Evolutionary conservation across 257 asterid species (phyloP).

Genomic region (Linderniella brevidens): DNA sequence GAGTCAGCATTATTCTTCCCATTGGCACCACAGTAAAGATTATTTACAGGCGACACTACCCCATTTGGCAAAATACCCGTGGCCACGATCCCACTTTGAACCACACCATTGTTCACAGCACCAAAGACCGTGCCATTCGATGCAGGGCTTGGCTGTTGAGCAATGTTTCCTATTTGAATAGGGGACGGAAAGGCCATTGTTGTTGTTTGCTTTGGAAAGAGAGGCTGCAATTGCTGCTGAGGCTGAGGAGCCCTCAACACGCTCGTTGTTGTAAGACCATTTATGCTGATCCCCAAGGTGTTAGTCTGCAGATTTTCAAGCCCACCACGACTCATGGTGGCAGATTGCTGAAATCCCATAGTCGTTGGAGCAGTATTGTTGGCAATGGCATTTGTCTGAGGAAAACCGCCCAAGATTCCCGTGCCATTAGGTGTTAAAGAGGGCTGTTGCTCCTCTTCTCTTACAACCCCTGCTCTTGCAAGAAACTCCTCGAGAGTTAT

Average conservation of each 20-base stretch:
- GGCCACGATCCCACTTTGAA: conserved; percentile 15
- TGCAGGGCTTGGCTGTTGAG: conserved; percentile 17
- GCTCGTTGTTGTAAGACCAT: not conserved
- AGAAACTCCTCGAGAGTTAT: conserved; percentile 63
- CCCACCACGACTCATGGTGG: not conserved
- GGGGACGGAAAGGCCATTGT: conserved; percentile 30
- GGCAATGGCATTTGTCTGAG: no score
- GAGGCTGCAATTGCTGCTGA: conserved; percentile 19
- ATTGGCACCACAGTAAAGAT: conserved; percentile 24
- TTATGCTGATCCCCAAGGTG: not conserved
- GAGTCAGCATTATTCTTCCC: conserved; percentile 18
- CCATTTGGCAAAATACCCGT: not conserved
- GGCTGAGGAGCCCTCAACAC: conserved; percentile 15
- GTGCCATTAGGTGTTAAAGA: conserved; percentile 6
- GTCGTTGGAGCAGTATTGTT: not conserved
- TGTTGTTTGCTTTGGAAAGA: conserved; percentile 36
- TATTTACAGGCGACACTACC: conserved; percentile 21
- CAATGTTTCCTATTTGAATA: conserved; percentile 18
- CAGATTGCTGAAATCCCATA: conserved; percentile 4
- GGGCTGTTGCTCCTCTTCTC: conserved; percentile 35
- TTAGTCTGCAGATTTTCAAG: not conserved
- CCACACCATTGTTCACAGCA: conserved; percentile 17
- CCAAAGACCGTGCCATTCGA: conserved; percentile 19
- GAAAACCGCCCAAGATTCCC: conserved; percentile 15
- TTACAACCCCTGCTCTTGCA: conserved; percentile 45